These are phyloP conservation scores for Tubosaeta sp. DNA, from an alignment of 768 basidiomycete species.

Conservation along the genomic window DNA sequence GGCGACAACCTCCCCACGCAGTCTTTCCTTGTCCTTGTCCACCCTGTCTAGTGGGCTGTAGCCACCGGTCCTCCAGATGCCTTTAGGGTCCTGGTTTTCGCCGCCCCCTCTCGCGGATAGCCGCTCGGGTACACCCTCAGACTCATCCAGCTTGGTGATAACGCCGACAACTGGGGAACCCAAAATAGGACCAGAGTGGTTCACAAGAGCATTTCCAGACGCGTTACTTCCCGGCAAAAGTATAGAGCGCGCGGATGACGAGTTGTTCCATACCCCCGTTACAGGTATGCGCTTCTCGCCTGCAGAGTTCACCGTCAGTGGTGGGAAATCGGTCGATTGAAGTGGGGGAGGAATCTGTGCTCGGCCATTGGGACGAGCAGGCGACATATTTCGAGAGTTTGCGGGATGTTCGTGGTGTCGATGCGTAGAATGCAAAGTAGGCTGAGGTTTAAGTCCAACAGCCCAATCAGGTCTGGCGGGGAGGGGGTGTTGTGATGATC, in stretches of 20 bases:
- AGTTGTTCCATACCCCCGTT: constrained; percentile 69
- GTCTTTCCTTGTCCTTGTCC: constrained; percentile 33
- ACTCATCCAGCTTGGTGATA: constrained; percentile 38
- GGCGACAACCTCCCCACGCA: constrained; percentile 33
- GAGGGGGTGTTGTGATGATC: constrained; percentile 71
- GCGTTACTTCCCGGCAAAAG: constrained; percentile 39
- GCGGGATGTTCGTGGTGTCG: constrained; percentile 52
- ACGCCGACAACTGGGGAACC: constrained; percentile 2
- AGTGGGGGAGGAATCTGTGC: constrained; percentile 38
- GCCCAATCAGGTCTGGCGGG: constrained; percentile 88
- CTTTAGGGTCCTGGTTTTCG: constrained; percentile 37
- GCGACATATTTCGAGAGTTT: constrained; percentile 37
- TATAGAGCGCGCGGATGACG: constrained; percentile 47
- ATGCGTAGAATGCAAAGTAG: constrained; percentile 52
- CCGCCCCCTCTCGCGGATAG: constrained; percentile 42
- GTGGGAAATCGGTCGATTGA: constrained; percentile 68
- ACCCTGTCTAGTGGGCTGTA: constrained; percentile 19
- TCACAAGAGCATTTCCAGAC: constrained; percentile 34
- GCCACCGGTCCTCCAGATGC: constrained; percentile 21
- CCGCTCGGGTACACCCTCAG: constrained; percentile 44
- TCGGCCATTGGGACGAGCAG: constrained; percentile 32
- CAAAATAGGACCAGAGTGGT: constrained; percentile 30
- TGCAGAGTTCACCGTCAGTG: constrained; percentile 43
- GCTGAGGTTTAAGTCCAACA: constrained; percentile 75
- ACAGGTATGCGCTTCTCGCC: constrained; percentile 53